Evolutionary conservation across 345 rosid species (phyloP).

Genomic region (Theobroma cacao): DNA sequence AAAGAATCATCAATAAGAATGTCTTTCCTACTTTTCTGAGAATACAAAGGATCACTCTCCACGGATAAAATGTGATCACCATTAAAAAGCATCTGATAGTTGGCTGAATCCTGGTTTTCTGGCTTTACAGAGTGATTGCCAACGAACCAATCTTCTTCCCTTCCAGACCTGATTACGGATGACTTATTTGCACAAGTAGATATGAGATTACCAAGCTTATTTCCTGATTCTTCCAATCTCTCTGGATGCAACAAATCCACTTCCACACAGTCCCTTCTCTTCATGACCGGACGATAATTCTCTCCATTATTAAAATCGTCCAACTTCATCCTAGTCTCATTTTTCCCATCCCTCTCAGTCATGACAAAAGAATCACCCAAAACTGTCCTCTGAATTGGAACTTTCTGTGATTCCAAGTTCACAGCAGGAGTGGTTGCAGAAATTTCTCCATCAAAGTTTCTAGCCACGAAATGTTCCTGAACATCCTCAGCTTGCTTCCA

Average conservation of each 20-base stretch:
- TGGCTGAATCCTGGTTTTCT: constrained; percentile 29
- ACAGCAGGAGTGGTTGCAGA: constrained; percentile 12
- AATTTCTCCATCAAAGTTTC: constrained; percentile 29
- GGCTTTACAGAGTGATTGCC: constrained; percentile 28
- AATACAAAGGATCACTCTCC: constrained; percentile 19
- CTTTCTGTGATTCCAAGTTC: constrained; percentile 34
- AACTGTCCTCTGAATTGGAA: constrained; percentile 23
- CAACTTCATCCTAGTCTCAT: constrained; percentile 29
- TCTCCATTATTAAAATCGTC: constrained; percentile 51
- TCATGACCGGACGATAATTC: constrained; percentile 37
- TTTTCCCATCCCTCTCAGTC: constrained; percentile 29
- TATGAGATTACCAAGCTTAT: constrained; percentile 24
- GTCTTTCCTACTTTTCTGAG: constrained; percentile 37
- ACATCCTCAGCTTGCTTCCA: constrained; percentile 29
- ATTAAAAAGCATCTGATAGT: constrained; percentile 37
- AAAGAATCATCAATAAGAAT: constrained; percentile 63
- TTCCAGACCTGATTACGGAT: constrained; percentile 45
- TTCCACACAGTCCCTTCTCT: constrained; percentile 47
- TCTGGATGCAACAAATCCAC: constrained; percentile 44
- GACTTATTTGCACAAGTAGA: constrained; percentile 31
- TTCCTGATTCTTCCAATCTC: constrained; percentile 44
- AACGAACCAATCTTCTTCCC: constrained; percentile 64
- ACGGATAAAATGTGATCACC: constrained; percentile 28
- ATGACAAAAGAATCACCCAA: constrained; percentile 45
- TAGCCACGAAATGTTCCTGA: constrained; percentile 22